Evolutionary conservation across 305 asterid genomes (phyloP).

Genomic region (Fraxinus nigra): DNA sequence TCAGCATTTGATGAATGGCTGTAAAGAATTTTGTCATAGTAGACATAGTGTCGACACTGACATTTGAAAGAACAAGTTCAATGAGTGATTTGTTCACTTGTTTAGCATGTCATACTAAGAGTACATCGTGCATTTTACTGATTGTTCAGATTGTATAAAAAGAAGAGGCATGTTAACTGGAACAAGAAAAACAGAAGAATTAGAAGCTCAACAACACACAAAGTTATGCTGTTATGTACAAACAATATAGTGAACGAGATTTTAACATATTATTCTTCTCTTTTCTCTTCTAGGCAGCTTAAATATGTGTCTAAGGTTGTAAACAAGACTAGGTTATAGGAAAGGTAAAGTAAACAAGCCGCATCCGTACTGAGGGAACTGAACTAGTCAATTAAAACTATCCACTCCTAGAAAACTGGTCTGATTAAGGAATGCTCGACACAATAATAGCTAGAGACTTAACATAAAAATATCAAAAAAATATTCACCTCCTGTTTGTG

Average conservation of each 20-base stretch:
- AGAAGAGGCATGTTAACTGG: background rate
- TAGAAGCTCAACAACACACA: background rate
- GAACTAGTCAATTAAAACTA: background rate
- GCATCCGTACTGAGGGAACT: background rate
- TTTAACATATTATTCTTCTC: background rate
- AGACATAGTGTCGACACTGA: background rate
- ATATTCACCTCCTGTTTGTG: conserved; percentile 73
- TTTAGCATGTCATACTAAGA: background rate
- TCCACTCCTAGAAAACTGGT: background rate
- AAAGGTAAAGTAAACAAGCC: background rate
- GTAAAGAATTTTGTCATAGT: background rate
- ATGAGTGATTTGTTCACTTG: background rate
- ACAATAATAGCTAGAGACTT: background rate
- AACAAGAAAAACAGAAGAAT: background rate
- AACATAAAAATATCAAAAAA: background rate
- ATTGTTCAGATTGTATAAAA: background rate
- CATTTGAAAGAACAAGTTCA: background rate
- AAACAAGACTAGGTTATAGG: background rate
- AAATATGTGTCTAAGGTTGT: background rate
- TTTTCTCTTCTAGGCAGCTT: background rate
- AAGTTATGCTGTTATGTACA: background rate
- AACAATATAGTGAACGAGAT: background rate
- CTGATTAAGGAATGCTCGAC: background rate
- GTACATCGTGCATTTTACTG: background rate
- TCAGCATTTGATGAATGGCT: background rate